Evolutionary conservation across 2,329 filamentous ascomycete species (phyloP).

Genomic region (Neoscytalidium dimidiatum): DNA sequence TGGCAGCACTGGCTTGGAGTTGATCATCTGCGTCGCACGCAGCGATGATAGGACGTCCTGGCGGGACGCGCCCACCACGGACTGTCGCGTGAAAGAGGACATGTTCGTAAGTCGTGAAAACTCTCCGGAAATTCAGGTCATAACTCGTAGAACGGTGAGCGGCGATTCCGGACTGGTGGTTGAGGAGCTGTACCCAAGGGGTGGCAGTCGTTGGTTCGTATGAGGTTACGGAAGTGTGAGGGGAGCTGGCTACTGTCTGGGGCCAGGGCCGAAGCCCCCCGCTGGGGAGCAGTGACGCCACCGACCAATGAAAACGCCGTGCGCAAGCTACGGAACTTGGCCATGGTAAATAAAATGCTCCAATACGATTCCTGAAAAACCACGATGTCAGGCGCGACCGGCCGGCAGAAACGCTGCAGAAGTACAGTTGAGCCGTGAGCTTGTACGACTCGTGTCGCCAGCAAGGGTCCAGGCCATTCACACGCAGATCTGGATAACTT

Average conservation of each 20-base stretch:
- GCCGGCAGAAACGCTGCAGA: not conserved
- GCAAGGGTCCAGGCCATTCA: not conserved
- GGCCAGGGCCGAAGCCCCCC: slow-evolving; percentile 6
- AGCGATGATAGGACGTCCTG: slow-evolving; percentile 70
- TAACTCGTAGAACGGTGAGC: not conserved
- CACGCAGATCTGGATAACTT: not conserved
- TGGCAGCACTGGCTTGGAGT: slow-evolving; percentile 75
- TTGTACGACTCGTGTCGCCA: not conserved
- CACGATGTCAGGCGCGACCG: not conserved
- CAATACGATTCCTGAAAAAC: not conserved
- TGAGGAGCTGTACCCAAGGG: not conserved
- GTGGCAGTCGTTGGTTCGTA: not conserved
- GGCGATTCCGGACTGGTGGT: not conserved
- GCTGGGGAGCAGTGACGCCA: not conserved
- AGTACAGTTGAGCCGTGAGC: not conserved
- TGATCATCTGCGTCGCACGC: slow-evolving; percentile 77
- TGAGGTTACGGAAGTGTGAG: slow-evolving; percentile 7
- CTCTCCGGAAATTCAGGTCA: not conserved
- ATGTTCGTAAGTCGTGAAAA: slow-evolving; percentile 4
- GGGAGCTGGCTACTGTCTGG: slow-evolving; percentile 13
- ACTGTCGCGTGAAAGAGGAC: slow-evolving; percentile 36
- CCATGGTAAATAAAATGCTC: not conserved
- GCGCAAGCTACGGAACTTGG: not conserved
- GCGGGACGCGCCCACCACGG: slow-evolving; percentile 27
- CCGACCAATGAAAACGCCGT: not conserved